Evolutionary conservation across 306 rosid species (phyloP), one percentile per base, ranked within the genome.

Genomic region (Myrica gale): DNA sequence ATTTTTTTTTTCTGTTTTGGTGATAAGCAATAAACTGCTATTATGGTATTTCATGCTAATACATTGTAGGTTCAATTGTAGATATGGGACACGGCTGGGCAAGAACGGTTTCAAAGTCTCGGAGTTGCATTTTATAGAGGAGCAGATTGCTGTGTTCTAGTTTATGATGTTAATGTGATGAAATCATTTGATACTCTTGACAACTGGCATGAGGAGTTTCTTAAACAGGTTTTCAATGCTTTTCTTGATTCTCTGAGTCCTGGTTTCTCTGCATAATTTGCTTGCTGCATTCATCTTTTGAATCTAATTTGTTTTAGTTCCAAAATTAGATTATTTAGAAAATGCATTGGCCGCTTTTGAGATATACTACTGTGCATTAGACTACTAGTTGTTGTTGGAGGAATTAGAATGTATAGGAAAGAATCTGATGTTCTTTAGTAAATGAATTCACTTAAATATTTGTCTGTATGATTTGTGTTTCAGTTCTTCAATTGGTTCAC

Each of bases 31-130:
- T 32, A 42, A 57, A 74, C 39, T 58, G 63, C 17, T 71, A 60
- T 9, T 70, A 48, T 23, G 46, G 62, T 63, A 56, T 72, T 47
- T 44, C 58, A 47, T 68, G 17, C 71, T 75, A 58, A 48, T 70
- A 50, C 19, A 52, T 11, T 68, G 17, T 58, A n/a, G 76, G 70
- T 69, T 20, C 48, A 53, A 78, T 82, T 84, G 76, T 83, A 91
- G 98, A 91, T 94, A 86, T 94, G 98, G 97, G 97, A 94, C 81
- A 94, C 97, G 21, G 98, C 97, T 47, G 98, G 98, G 69, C 97
- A 94, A 87, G 98, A 91, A 75, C 86, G 98, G 75, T 94, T 94
- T 79, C 98, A 94, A 70, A 94, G 98, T 84, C 98, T 91, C 74
- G 97, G 98, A 72, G 96, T 94, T 79, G 88, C 97, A 0, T 93